A percentile compares a stretch with the other conserved stretches of the same genome.
These are phyloP conservation scores for Acanthamoeba castellanii DNA, from an alignment of 208 protist species.

Conservation along the genomic window DNA sequence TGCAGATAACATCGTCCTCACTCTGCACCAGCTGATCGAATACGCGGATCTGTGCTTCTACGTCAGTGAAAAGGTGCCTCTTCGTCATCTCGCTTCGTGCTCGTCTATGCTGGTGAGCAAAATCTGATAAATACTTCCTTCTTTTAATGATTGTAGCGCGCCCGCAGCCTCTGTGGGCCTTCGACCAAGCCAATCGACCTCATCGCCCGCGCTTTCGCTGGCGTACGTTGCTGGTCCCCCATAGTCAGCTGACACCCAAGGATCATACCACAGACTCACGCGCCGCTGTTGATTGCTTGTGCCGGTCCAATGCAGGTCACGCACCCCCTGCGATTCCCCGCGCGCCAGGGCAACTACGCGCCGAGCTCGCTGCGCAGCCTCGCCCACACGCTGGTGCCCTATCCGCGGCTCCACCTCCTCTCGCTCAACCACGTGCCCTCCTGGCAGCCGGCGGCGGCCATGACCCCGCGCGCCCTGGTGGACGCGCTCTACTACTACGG, in stretches of 20 bases:
- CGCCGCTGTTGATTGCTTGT: not conserved
- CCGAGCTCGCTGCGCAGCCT: not conserved
- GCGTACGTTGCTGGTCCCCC: not conserved
- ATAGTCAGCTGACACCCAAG: too few relatives aligned
- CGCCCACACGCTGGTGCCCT: not conserved
- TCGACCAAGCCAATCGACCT: not conserved
- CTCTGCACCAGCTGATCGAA: not conserved
- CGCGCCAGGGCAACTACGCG: not conserved
- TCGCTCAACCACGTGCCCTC: slow-evolving; percentile 1
- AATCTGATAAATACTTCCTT: not conserved
- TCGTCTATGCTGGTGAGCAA: not conserved
- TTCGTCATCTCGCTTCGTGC: not conserved
- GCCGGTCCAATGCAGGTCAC: not conserved
- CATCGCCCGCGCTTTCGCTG: not conserved
- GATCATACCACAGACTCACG: too few relatives aligned
- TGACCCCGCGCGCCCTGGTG: not conserved
- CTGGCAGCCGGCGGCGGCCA: not conserved
- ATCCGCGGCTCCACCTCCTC: not conserved
- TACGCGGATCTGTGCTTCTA: not conserved
- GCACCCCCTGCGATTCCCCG: not conserved
- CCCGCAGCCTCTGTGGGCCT: not conserved
- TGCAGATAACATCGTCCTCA: not conserved
- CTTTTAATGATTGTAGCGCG: not conserved
- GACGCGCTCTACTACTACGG: not conserved
- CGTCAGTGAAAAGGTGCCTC: not conserved